Conservation (phyloP, 768 basidiomycete genomes). For the Inosperma sp. region DNA sequence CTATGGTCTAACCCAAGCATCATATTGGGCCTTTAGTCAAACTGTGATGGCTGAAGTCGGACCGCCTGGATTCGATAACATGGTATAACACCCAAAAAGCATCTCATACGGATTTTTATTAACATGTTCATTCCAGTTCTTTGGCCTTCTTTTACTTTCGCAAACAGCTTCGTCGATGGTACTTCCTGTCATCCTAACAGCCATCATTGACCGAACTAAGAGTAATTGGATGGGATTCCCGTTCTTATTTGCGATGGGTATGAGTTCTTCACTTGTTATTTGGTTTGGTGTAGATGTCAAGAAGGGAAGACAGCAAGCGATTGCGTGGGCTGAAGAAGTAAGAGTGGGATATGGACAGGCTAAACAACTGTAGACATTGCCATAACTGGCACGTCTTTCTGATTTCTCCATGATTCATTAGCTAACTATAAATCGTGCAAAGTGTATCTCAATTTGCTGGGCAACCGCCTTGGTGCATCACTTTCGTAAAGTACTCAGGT, state of each 20-base stretch:
- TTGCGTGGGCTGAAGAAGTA: slow-evolving; percentile 46
- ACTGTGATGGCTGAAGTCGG: slow-evolving; percentile 88
- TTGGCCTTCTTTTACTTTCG: slow-evolving; percentile 79
- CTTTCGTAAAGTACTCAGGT: too few relatives aligned
- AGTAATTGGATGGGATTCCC: slow-evolving; percentile 83
- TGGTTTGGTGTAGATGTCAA: slow-evolving; percentile 69
- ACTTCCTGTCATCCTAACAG: slow-evolving; percentile 80
- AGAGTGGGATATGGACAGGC: neutral
- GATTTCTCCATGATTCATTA: too few relatives aligned
- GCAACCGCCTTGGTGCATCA: too few relatives aligned
- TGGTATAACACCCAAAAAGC: slow-evolving; percentile 28
- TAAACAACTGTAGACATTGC: too few relatives aligned
- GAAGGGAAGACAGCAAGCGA: slow-evolving; percentile 59
- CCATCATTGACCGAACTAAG: slow-evolving; percentile 66
- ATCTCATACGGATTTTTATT: neutral
- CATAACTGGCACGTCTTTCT: too few relatives aligned
- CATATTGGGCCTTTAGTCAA: slow-evolving; percentile 81
- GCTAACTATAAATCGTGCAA: too few relatives aligned
- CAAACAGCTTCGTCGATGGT: slow-evolving; percentile 82
- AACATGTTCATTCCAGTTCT: slow-evolving; percentile 56
- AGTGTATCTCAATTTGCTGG: too few relatives aligned
- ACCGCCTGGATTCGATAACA: slow-evolving; percentile 84
- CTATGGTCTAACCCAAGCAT: slow-evolving; percentile 78
- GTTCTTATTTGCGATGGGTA: slow-evolving; percentile 72
- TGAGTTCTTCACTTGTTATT: slow-evolving; percentile 61